Percentiles rank a stretch among this genome's conserved stretches.
phyloP scores from a whole-genome alignment of 1,139 yeast genomes.

The Blastobotrys arbuscula region DNA sequence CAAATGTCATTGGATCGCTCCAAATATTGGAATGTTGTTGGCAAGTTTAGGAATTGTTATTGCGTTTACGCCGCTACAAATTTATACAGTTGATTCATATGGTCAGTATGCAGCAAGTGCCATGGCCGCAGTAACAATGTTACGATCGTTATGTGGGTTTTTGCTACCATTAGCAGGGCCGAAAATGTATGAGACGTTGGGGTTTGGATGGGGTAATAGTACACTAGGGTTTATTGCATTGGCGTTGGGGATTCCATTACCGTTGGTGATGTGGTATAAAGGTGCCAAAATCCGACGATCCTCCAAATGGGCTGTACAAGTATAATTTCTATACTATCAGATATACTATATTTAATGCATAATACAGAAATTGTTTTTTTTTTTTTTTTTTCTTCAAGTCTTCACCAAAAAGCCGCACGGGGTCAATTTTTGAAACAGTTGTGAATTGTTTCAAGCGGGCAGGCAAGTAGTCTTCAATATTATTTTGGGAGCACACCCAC shows the following conservation, averaged over 20 bases:
- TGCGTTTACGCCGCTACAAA: constrained; percentile 79
- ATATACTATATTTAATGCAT: no score
- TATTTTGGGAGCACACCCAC: no score
- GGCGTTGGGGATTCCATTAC: constrained; percentile 71
- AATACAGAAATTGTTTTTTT: no score
- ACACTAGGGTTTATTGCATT: constrained; percentile 76
- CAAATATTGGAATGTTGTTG: constrained; percentile 80
- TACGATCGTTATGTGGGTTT: constrained; percentile 83
- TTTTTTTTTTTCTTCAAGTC: no score
- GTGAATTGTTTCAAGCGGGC: no score
- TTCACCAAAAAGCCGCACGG: no score
- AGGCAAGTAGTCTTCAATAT: no score
- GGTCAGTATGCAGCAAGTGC: constrained; percentile 88
- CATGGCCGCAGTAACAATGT: constrained; percentile 80
- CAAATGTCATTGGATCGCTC: constrained; percentile 87
- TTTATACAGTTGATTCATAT: constrained; percentile 83
- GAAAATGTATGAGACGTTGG: constrained; percentile 70
- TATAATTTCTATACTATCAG: background rate
- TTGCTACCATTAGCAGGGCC: constrained; percentile 78
- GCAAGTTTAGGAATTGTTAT: constrained; percentile 89
- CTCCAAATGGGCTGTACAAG: constrained; percentile 7
- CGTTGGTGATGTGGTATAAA: constrained; percentile 67
- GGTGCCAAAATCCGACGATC: constrained; percentile 52
- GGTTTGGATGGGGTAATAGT: constrained; percentile 80
- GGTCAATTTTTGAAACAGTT: no score